Conservation (phyloP, 2,329 filamentous ascomycete species). For the Paecilomyces variotii region DNA sequence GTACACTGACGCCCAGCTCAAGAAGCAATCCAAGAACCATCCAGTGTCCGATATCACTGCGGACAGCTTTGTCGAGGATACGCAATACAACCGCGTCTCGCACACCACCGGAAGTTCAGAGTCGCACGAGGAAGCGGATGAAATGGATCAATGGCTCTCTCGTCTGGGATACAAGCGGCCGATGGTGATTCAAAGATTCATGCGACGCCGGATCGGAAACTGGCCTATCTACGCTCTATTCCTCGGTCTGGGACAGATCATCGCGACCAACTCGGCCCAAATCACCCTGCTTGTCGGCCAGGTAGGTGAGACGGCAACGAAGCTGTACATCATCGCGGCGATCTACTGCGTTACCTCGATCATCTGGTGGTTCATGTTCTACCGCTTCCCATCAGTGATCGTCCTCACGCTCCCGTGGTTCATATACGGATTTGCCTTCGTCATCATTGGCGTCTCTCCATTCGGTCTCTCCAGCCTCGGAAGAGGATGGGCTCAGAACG, state of each 20-base stretch:
- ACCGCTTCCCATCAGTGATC: slow-evolving; percentile 43
- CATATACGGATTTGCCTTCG: slow-evolving; percentile 36
- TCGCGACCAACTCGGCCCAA: slow-evolving; percentile 54
- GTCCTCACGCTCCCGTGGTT: slow-evolving; percentile 47
- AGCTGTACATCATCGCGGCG: slow-evolving; percentile 47
- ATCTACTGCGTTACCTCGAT: slow-evolving; percentile 47
- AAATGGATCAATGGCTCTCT: slow-evolving; percentile 42
- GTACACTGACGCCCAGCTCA: slow-evolving; percentile 32
- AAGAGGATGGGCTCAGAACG: slow-evolving; percentile 44
- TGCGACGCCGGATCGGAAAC: slow-evolving; percentile 45
- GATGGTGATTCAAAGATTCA: slow-evolving; percentile 39
- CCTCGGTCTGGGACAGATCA: slow-evolving; percentile 48
- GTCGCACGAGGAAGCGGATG: slow-evolving; percentile 17
- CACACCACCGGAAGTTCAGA: not conserved
- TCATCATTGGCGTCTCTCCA: slow-evolving; percentile 38
- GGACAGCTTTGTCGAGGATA: not conserved
- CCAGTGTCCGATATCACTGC: not conserved
- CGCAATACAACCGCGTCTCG: not conserved
- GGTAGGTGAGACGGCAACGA: slow-evolving; percentile 44
- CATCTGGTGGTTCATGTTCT: slow-evolving; percentile 51
- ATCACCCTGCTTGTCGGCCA: slow-evolving; percentile 53
- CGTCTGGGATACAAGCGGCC: slow-evolving; percentile 44
- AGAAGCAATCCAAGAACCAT: slow-evolving; percentile 7
- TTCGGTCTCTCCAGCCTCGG: slow-evolving; percentile 26
- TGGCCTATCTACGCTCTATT: slow-evolving; percentile 52